These are phyloP conservation scores for Leccinum truebloodii DNA, from an alignment of 768 basidiomycete species.

Conservation along the genomic window DNA sequence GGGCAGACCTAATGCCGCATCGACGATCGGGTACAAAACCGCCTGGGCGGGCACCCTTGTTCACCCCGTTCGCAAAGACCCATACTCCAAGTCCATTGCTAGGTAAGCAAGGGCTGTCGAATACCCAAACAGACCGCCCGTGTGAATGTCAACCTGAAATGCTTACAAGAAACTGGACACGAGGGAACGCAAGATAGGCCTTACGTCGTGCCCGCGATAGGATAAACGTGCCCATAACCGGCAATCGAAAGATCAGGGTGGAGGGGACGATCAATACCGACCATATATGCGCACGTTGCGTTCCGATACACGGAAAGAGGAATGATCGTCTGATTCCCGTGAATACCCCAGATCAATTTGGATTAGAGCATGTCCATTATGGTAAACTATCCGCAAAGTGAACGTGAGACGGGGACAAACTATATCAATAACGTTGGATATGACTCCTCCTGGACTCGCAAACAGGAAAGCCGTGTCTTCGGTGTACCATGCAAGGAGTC, in stretches of 20 bases:
- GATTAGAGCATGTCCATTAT: background rate
- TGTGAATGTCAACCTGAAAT: background rate
- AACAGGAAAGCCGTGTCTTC: conserved; percentile 26
- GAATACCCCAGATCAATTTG: conserved; percentile 40
- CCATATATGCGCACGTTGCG: conserved; percentile 33
- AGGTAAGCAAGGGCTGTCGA: background rate
- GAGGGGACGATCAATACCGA: conserved; percentile 15
- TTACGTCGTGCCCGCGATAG: conserved; percentile 43
- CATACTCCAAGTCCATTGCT: background rate
- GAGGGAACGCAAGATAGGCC: background rate
- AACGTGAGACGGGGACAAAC: conserved; percentile 24
- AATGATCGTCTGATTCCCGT: conserved; percentile 35
- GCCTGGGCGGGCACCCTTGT: background rate
- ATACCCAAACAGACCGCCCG: background rate
- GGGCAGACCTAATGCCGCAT: background rate
- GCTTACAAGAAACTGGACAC: background rate
- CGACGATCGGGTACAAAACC: background rate
- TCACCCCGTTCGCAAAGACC: background rate
- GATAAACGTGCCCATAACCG: conserved; percentile 40
- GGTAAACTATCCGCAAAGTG: conserved; percentile 22
- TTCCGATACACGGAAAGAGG: conserved; percentile 32
- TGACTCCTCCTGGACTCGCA: conserved; percentile 46
- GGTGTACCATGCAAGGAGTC: conserved; percentile 33
- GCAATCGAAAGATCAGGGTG: conserved; percentile 26
- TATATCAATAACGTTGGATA: conserved; percentile 44